Base-by-base conservation (phyloP, 805 yeast genomes). In the Ogataea saltuana region DNA sequence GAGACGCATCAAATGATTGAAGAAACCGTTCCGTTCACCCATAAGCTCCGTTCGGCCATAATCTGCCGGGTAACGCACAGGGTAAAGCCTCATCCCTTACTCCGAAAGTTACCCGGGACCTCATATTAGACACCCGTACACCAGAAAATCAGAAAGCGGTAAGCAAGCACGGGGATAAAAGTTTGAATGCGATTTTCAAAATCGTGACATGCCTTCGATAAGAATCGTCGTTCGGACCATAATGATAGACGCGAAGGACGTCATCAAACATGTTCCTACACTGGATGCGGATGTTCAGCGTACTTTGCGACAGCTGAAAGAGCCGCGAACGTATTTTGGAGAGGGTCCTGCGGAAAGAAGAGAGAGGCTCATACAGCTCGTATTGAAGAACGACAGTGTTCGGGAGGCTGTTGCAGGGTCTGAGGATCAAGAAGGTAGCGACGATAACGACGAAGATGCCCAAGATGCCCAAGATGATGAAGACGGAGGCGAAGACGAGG, bases 401-500 rank as follows among this genome's bases (percentile, higher is more conserved):
- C 41, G 56, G 10, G 27, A 26, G 5, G 22, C 18, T 15, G 44
- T 19, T 3, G 9, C 20, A 2, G 43, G 25, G 13, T 25, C 33
- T 4, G 34, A 17, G 4, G 45, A 37, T 17, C 9, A 10, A 19
- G 10, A 32, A 4, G 13, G 26, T 11, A 8, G 7, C 10, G 18
- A 28, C 10, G 34, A 7, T 11, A 23, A n/a, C 6, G 16, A 20
- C 32, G 13, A n/a, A 7, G 32, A 18, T 6, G 28, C 31, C 18
- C 25, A 37, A 26, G n/a, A 27, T n/a, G 13, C 21, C 13, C 16
- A 30, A 19, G 39, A 22, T 10, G 42, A 48, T n/a, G 53, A 51
- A 7, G 75, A 63, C 1, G 78, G 68, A 3, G 81, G 72, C 1
- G 83, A 80, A 8, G 83, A 86, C 11, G 95, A 83, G 39, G 96